Percentiles rank a stretch among this genome's conserved stretches.
phyloP scores from a whole-genome alignment of 1,284 basidiomycete genomes.

The Sphaerobolus stellatus region DNA sequence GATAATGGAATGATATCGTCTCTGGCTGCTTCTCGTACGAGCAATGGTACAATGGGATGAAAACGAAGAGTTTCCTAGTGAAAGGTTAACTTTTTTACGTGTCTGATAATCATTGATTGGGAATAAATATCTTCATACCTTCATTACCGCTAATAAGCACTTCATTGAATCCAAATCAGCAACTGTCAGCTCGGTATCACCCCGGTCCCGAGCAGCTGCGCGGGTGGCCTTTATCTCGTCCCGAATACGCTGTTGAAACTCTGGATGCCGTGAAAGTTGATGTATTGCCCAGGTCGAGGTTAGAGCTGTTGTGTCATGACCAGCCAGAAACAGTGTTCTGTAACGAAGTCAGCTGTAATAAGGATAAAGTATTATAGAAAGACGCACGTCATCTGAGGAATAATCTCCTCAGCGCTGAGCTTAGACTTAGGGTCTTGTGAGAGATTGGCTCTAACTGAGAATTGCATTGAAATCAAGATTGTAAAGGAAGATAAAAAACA shows the following conservation, averaged over 20 bases:
- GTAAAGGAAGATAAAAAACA: not conserved
- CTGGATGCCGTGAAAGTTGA: constrained; percentile 41
- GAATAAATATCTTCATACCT: constrained; percentile 34
- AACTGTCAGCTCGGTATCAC: constrained; percentile 40
- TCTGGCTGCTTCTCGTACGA: constrained; percentile 29
- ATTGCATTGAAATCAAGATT: not conserved
- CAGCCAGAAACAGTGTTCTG: constrained; percentile 57
- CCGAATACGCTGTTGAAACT: constrained; percentile 40
- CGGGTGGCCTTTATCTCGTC: constrained; percentile 40
- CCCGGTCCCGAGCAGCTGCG: constrained; percentile 36
- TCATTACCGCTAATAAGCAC: constrained; percentile 50
- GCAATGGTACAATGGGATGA: constrained; percentile 15
- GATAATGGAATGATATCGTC: constrained; percentile 47
- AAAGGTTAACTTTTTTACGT: not conserved
- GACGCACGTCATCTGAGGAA: constrained; percentile 6
- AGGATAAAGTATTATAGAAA: not conserved
- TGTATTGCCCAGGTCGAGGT: constrained; percentile 44
- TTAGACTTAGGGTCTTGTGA: constrained; percentile 6
- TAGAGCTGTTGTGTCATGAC: constrained; percentile 58
- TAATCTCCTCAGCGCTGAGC: constrained; percentile 1
- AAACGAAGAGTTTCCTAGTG: constrained; percentile 29
- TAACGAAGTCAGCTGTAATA: not conserved
- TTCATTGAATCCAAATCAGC: constrained; percentile 53
- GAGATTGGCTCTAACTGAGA: constrained; percentile 3
- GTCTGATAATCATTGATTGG: constrained; percentile 16